phyloP scores from a whole-genome alignment of 352 stramenopile species.

The Peronospora farinosa region DNA sequence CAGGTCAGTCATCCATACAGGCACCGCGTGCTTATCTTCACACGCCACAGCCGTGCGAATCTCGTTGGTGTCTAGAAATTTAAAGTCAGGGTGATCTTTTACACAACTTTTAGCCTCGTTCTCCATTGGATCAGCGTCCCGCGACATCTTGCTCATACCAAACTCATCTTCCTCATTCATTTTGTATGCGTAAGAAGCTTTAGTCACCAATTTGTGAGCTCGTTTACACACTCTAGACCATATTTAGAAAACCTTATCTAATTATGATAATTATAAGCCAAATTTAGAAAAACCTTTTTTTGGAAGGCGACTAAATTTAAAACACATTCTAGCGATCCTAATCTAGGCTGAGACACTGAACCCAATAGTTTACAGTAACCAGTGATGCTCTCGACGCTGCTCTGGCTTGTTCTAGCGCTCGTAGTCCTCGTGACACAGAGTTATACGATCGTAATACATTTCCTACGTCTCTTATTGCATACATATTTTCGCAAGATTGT shows the following conservation, averaged over 20 bases:
- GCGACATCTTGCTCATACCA: conserved; percentile 51
- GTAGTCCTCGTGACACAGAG: conserved; percentile 44
- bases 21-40: conserved; percentile 30
- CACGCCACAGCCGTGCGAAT: conserved; percentile 29
- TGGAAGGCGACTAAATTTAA: too few species aligned
- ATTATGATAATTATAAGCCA: conserved; percentile 18
- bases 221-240: too few species aligned
- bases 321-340: too few species aligned
- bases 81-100: conserved; percentile 68
- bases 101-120: conserved; percentile 42
- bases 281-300: too few species aligned
- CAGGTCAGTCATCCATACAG: conserved; percentile 50
- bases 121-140: conserved; percentile 65
- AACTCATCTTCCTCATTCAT: conserved; percentile 70
- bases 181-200: neutral
- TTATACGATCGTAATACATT: conserved; percentile 59
- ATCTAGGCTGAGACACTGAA: too few species aligned
- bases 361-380: too few species aligned
- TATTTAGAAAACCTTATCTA: conserved; percentile 1
- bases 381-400: conserved; percentile 31
- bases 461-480: conserved; percentile 57
- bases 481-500: conserved; percentile 79
- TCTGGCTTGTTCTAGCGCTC: conserved; percentile 44
- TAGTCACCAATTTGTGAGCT: neutral
- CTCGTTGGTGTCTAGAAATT: conserved; percentile 34